phyloP scores from a whole-genome alignment of 2,329 filamentous ascomycete genomes.

The Lachnellula hyalina region DNA sequence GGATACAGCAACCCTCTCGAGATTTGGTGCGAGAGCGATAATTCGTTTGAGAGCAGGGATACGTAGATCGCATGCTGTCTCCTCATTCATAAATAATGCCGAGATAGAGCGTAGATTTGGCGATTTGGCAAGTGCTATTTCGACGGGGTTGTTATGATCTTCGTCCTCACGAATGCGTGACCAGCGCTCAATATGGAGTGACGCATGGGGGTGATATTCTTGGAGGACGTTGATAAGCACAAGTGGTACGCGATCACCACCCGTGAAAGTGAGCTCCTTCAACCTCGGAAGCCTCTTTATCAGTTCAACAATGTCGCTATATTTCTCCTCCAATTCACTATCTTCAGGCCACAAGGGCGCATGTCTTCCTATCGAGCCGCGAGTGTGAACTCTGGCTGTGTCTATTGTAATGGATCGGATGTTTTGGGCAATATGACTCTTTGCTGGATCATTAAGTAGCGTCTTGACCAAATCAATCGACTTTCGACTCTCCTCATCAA shows the following conservation, averaged over 20 bases:
- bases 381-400: not conserved
- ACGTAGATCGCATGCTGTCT: not conserved
- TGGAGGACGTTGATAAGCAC: not conserved
- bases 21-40: not conserved
- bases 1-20: not conserved
- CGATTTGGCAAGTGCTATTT: constrained; percentile 2
- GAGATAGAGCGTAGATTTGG: not conserved
- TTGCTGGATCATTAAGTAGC: not conserved
- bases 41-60: not conserved
- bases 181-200: constrained; percentile 1
- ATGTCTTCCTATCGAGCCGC: not conserved
- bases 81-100: not conserved
- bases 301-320: not conserved
- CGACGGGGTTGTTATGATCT: not conserved
- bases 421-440: not conserved
- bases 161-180: not conserved
- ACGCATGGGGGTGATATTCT: not conserved
- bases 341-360: no score
- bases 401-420: not conserved
- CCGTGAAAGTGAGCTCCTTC: not conserved
- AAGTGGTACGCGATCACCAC: not conserved
- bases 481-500: not conserved
- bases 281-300: not conserved
- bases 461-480: not conserved
- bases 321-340: not conserved